Base-by-base conservation (phyloP, 2,329 filamentous ascomycete genomes). In the Curvularia eragrostidis region DNA sequence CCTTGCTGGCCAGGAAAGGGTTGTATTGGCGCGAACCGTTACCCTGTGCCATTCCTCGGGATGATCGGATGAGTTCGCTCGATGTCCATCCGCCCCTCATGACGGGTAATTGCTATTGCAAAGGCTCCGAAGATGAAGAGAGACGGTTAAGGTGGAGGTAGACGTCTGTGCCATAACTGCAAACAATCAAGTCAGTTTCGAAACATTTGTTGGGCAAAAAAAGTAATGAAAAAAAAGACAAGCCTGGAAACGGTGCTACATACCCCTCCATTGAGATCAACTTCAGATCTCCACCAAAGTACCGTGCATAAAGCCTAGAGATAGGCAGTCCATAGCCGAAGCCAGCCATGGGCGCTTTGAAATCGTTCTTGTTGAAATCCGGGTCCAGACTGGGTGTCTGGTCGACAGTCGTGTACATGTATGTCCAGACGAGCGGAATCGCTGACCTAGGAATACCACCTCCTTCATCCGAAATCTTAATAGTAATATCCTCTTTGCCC, bases 321-420 rank as follows among this genome's bases (percentile, higher is more conserved):
- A 99, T 98, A 0, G 95, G 95, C 65, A 99, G 77, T 15, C 95
- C 95, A 72, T 99, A 99, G n/a, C 95, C 95, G 73, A 98, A 99
- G 2, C 95, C 95, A 61, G 95, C 95, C 95, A 99, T 98, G 1
- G 95, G 95, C 12, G 95, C 95, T 79, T 99, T 98, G 83, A 99
- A 99, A 77, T 99, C 95, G 79, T 89, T 97, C 81, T 98, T 96
- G 79, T 99, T 94, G 77, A 98, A 99, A 76, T 98, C 94, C 0
- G 95, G 95, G 74, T 99, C 95, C 62, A 99, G 82, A 73, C 89
- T 96, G 13, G 95, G 95, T 21, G 95, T 98, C 68, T 93, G 88
- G 77, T 98, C 95, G 64, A 99, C 95, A 2, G 95, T 99, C 34
- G 95, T 99, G 78, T 99, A 99, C 95, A 98, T 99, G 78, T 99